Percentiles rank a stretch among this genome's conserved stretches.
Conservation (phyloP, 1,284 basidiomycete species). For the Leccinum angustisporum region DNA sequence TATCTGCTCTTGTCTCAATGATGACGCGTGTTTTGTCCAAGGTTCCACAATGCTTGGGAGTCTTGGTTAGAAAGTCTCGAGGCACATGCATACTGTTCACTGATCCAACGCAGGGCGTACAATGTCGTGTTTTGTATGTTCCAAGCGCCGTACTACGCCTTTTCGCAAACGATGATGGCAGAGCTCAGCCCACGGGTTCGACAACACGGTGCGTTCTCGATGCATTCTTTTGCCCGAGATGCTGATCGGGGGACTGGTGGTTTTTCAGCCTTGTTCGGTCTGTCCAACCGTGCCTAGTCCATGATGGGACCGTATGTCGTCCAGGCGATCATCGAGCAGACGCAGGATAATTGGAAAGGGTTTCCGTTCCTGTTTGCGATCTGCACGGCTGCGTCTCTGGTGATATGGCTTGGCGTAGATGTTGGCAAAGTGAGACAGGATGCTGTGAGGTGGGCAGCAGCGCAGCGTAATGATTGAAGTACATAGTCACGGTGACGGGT, state of each 20-base stretch:
- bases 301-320: conserved; percentile 81
- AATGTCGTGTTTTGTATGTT: conserved; percentile 41
- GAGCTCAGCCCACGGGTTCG: conserved; percentile 78
- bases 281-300: conserved; percentile 79
- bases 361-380: conserved; percentile 80
- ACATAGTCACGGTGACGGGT: not conserved
- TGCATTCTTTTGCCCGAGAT: not conserved
- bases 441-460: conserved; percentile 61
- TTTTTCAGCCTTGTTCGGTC: conserved; percentile 84
- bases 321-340: conserved; percentile 73
- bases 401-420: conserved; percentile 6
- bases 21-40: conserved; percentile 22
- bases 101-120: conserved; percentile 24
- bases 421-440: conserved; percentile 37
- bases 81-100: not conserved
- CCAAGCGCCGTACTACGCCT: conserved; percentile 87
- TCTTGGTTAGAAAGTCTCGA: conserved; percentile 55
- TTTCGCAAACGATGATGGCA: conserved; percentile 85
- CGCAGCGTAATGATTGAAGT: conserved; percentile 19
- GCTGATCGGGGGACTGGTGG: conserved; percentile 32
- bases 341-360: conserved; percentile 76
- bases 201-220: conserved; percentile 62
- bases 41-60: conserved; percentile 83
- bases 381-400: conserved; percentile 58
- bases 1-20: not conserved